These are phyloP conservation scores for Truncatella angustata DNA, from an alignment of 2,329 filamentous ascomycete genomes.

Conservation along the genomic window DNA sequence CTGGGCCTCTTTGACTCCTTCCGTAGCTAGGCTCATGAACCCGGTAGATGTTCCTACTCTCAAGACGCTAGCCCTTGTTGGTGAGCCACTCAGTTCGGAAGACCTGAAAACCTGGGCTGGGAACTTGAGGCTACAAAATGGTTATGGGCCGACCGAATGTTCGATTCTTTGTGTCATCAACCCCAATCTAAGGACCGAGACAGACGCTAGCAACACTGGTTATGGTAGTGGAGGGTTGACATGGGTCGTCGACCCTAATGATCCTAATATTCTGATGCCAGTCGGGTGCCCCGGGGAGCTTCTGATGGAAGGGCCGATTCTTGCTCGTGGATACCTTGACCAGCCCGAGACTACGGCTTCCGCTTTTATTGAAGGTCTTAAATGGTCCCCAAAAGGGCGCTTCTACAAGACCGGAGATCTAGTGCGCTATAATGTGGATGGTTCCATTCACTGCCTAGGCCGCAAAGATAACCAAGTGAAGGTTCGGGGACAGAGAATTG, in stretches of 20 bases:
- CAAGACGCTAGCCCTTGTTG: conserved; percentile 8
- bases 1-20: conserved; percentile 9
- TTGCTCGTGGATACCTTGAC: conserved; percentile 29
- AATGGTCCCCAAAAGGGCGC: conserved; percentile 2
- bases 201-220: conserved; percentile 5
- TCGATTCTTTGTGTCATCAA: conserved; percentile 1
- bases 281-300: conserved; percentile 13
- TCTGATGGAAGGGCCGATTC: conserved; percentile 12
- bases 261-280: conserved; percentile 10
- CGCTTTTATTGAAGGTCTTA: conserved; percentile 21
- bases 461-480: conserved; percentile 39
- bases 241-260: conserved; percentile 13
- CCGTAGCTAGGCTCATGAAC: conserved; percentile 4
- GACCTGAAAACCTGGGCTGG: conserved; percentile 9
- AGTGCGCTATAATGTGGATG: conserved; percentile 27
- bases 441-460: conserved; percentile 28
- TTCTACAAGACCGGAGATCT: conserved; percentile 16
- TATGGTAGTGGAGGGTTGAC: conserved; percentile 6
- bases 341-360: conserved; percentile 15
- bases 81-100: not conserved
- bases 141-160: conserved; percentile 8
- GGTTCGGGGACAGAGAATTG: conserved; percentile 37
- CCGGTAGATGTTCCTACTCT: conserved; percentile 9
- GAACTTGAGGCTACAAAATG: not conserved
- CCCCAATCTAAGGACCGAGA: not conserved